phyloP scores from a whole-genome alignment of 2,329 filamentous ascomycete genomes.

The Pseudogymnoascus sp. region DNA sequence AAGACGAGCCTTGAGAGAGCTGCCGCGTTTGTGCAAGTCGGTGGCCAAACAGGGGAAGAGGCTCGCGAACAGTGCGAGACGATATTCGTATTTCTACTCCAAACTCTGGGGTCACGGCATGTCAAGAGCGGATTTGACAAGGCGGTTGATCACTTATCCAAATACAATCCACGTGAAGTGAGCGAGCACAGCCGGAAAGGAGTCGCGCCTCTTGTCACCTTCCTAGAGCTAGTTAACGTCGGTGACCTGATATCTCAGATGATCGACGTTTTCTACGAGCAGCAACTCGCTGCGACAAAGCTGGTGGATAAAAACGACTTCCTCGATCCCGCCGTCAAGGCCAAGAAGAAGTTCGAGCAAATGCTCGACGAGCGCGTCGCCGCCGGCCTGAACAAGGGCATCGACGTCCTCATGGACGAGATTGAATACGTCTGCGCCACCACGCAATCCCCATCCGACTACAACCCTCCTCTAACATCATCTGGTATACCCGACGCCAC shows the following conservation, averaged over 20 bases:
- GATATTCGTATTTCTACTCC: constrained; percentile 78
- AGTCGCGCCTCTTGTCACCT: constrained; percentile 86
- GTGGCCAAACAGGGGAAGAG: constrained; percentile 70
- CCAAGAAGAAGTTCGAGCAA: constrained; percentile 97
- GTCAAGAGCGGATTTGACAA: constrained; percentile 90
- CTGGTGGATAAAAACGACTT: constrained; percentile 92
- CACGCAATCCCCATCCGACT: constrained; percentile 77
- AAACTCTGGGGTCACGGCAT: constrained; percentile 76
- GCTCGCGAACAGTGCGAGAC: constrained; percentile 80
- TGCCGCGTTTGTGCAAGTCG: constrained; percentile 71
- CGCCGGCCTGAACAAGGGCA: constrained; percentile 91
- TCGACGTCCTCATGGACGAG: constrained; percentile 96
- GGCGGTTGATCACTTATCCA: constrained; percentile 80
- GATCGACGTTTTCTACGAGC: constrained; percentile 97
- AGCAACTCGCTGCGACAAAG: constrained; percentile 75
- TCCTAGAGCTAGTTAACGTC: constrained; percentile 94
- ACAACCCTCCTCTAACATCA: constrained; percentile 58
- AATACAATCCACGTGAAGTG: constrained; percentile 82
- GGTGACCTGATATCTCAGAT: constrained; percentile 97
- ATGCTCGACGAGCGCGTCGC: constrained; percentile 97
- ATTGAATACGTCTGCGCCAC: constrained; percentile 92
- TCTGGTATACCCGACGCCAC: constrained; percentile 26
- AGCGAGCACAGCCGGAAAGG: constrained; percentile 58
- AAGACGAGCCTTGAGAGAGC: constrained; percentile 82
- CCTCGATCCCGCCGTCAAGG: constrained; percentile 78